phyloP scores from a whole-genome alignment of 2,329 filamentous ascomycete species.

The Rhinocladiella similis region DNA sequence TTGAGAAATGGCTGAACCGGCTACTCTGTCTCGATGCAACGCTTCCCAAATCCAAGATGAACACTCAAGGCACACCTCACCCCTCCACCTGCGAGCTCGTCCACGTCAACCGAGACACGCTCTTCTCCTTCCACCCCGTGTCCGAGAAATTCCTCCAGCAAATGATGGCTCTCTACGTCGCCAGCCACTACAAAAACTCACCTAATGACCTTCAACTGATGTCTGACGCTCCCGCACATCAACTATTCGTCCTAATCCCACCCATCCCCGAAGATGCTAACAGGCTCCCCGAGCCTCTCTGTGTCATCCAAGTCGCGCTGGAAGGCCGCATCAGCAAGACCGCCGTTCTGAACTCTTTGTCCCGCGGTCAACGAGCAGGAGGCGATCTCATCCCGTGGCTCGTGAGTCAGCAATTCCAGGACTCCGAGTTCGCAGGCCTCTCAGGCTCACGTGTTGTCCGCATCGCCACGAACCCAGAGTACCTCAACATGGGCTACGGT shows the following conservation, averaged over 20 bases:
- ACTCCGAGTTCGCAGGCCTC: slow-evolving; percentile 90
- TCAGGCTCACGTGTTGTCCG: slow-evolving; percentile 90
- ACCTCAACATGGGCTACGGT: slow-evolving; percentile 89
- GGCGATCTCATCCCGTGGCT: slow-evolving; percentile 97
- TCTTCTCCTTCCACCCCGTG: slow-evolving; percentile 97
- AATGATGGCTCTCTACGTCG: slow-evolving; percentile 97
- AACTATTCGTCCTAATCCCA: slow-evolving; percentile 90
- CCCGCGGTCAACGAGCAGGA: slow-evolving; percentile 81
- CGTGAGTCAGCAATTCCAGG: slow-evolving; percentile 96
- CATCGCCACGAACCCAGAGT: slow-evolving; percentile 95
- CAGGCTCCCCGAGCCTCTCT: slow-evolving; percentile 86
- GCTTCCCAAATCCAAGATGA: slow-evolving; percentile 72
- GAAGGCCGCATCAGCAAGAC: slow-evolving; percentile 94
- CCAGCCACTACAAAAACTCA: slow-evolving; percentile 97
- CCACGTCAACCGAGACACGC: slow-evolving; percentile 91
- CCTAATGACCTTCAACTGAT: slow-evolving; percentile 98
- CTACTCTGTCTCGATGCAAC: slow-evolving; percentile 93
- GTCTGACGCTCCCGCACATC: slow-evolving; percentile 95
- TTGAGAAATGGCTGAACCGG: slow-evolving; percentile 95
- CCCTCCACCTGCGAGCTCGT: slow-evolving; percentile 89
- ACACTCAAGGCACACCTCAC: slow-evolving; percentile 78
- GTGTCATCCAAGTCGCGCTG: slow-evolving; percentile 88
- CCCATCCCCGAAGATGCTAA: slow-evolving; percentile 76
- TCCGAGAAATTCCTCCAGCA: slow-evolving; percentile 97
- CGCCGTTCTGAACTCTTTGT: slow-evolving; percentile 86